A percentile compares a stretch with the other conserved stretches of the same genome.
These are phyloP conservation scores for Colletotrichum agaves DNA, from an alignment of 2,329 filamentous ascomycete species.

Conservation along the genomic window DNA sequence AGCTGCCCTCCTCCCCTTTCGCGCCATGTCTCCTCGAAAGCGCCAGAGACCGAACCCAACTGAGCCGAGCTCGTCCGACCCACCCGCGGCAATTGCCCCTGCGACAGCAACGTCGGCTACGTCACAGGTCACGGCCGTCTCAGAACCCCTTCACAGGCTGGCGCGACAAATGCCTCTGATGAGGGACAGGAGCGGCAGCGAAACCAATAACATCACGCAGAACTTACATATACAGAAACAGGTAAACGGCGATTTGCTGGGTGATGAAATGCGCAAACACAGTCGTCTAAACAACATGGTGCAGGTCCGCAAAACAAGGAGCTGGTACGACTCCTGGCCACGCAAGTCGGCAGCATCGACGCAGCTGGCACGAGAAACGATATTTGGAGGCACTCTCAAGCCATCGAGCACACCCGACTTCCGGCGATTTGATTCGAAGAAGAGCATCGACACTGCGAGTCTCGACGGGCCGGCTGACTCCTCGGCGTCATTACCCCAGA, in stretches of 20 bases:
- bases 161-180: conserved; percentile 27
- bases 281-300: conserved; percentile 8
- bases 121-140: conserved; percentile 38
- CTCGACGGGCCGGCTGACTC: conserved; percentile 47
- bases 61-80: conserved; percentile 39
- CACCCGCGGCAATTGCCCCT: conserved; percentile 36
- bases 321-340: conserved; percentile 74
- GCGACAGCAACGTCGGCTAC: conserved; percentile 36
- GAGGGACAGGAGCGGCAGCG: conserved; percentile 35
- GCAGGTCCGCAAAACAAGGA: conserved; percentile 63
- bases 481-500: conserved; percentile 44
- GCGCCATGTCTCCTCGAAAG: conserved; percentile 55
- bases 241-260: background rate
- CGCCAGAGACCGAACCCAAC: conserved; percentile 51
- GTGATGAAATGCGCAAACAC: background rate
- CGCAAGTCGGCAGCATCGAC: conserved; percentile 69
- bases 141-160: conserved; percentile 30
- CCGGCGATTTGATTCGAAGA: conserved; percentile 61
- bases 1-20: background rate
- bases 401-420: conserved; percentile 60
- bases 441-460: conserved; percentile 45
- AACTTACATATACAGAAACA: conserved; percentile 36
- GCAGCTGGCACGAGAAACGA: conserved; percentile 69
- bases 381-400: conserved; percentile 65
- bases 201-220: conserved; percentile 22